Evolutionary conservation across 73 alveolate species (phyloP), one percentile per base, ranked within the genome.

Genomic region (Tetrahymena thermophila): DNA sequence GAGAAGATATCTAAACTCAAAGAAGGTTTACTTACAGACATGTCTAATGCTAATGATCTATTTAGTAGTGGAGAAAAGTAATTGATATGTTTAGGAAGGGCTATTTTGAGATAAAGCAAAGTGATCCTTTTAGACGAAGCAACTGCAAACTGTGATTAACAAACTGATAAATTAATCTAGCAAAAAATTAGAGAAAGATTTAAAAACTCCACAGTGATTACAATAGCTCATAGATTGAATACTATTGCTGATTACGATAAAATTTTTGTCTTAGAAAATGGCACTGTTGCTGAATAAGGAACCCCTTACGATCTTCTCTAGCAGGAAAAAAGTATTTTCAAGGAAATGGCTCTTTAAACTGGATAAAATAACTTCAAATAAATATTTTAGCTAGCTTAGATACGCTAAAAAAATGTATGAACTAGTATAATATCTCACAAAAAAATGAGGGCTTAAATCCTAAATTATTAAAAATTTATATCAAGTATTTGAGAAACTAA

Each of bases 221-320:
- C 98, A n/a, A 97, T 97, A 94, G 98, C 98, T 71, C 98, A 97
- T 95, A 95, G 98, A 50, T 95, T 97, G n/a, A 97, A 97, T 94
- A 97, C 98, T 5, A 96, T 97, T 16, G 71, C 96, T 83, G 94
- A 95, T 94, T 97, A 97, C 1, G 98, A 97, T 96, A 94, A 94
- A 94, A 43, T 94, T 16, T 6, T 94, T 25, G 89, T 94, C 6
- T 37, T 83, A 3, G 96, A 94, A 35, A 84, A 94, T 0, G 94
- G 96, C 21, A 3, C 5, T 10, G 55, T 94, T 58, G 50, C 25
- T 19, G 94, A 84, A 85, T 7, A 84, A 34, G 96, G 94, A 23
- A 42, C 8, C 35, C 43, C 96, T 35, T 34, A 85, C 14, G 7
- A 84, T 21, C 35, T 84, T 16, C 35, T 84, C 28, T 84, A 19